Conservation (phyloP, 306 rosid species). For the Castanea crenata region DNA sequence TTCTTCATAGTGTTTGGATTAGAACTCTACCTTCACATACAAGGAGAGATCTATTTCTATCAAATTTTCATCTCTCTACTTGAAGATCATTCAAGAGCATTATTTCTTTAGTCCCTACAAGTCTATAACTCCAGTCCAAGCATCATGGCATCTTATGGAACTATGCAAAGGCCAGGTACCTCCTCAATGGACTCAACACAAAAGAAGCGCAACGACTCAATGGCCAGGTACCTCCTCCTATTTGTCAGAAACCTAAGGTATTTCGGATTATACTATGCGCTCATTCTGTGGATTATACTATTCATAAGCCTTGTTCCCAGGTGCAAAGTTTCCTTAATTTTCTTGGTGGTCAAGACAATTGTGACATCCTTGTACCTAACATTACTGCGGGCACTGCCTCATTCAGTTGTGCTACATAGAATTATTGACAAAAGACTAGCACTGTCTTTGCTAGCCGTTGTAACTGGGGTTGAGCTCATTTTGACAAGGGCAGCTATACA, state of each 20-base stretch:
- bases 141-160: slow-evolving; percentile 46
- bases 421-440: slow-evolving; percentile 39
- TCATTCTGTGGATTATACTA: slow-evolving; percentile 63
- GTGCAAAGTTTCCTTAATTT: slow-evolving; percentile 46
- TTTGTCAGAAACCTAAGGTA: slow-evolving; percentile 35
- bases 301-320: slow-evolving; percentile 53
- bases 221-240: slow-evolving; percentile 3
- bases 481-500: slow-evolving; percentile 46
- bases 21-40: background rate
- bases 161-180: slow-evolving; percentile 39
- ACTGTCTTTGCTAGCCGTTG: slow-evolving; percentile 40
- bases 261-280: slow-evolving; percentile 44
- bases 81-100: background rate
- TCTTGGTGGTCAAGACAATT: slow-evolving; percentile 43
- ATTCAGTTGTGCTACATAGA: slow-evolving; percentile 41
- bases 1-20: background rate
- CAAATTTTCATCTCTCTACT: background rate
- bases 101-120: background rate
- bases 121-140: background rate
- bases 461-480: slow-evolving; percentile 40
- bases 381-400: slow-evolving; percentile 40
- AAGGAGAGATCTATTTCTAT: background rate
- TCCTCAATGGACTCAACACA: slow-evolving; percentile 22
- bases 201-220: slow-evolving; percentile 24
- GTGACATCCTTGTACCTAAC: slow-evolving; percentile 39